Percentiles rank a stretch among this genome's conserved stretches.
phyloP scores from a whole-genome alignment of 2,329 filamentous ascomycete genomes.

The Cercospora sesami region DNA sequence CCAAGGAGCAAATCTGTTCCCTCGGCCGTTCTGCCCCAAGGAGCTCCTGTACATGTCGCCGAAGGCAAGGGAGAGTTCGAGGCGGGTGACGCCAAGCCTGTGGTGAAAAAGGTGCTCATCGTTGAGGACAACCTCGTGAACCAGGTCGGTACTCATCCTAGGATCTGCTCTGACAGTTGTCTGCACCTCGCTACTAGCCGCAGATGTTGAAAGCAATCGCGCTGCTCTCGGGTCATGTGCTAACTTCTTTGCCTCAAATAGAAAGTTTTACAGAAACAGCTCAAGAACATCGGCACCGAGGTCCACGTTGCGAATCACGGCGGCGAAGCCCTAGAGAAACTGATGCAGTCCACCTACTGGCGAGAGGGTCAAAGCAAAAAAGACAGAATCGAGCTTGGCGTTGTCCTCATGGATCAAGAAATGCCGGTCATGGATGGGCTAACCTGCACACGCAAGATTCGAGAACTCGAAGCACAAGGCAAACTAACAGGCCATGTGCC shows the following conservation, averaged over 20 bases:
- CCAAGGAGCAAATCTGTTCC: slow-evolving; percentile 24
- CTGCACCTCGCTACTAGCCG: background rate
- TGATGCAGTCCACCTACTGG: slow-evolving; percentile 48
- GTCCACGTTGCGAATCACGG: slow-evolving; percentile 53
- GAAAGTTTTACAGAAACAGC: slow-evolving; percentile 52
- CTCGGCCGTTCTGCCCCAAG: slow-evolving; percentile 9
- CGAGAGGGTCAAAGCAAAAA: slow-evolving; percentile 29
- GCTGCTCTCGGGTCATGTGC: background rate
- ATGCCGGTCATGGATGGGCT: slow-evolving; percentile 71
- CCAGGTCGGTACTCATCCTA: background rate
- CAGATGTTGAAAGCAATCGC: background rate
- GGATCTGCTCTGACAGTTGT: background rate
- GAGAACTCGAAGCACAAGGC: slow-evolving; percentile 64
- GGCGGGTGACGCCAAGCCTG: slow-evolving; percentile 2
- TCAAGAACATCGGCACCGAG: slow-evolving; percentile 49
- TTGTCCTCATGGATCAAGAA: slow-evolving; percentile 78
- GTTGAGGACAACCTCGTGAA: slow-evolving; percentile 49
- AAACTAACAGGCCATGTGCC: slow-evolving; percentile 67
- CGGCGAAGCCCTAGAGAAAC: slow-evolving; percentile 49
- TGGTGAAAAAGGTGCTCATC: slow-evolving; percentile 39
- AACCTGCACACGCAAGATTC: slow-evolving; percentile 68
- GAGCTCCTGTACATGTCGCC: slow-evolving; percentile 4
- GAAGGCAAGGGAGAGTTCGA: slow-evolving; percentile 4
- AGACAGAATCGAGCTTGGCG: slow-evolving; percentile 33
- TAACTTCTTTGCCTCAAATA: slow-evolving; percentile 40